Evolutionary conservation across 176 grass and related monocot genomes (phyloP).

Genomic region (Zizania latifolia): DNA sequence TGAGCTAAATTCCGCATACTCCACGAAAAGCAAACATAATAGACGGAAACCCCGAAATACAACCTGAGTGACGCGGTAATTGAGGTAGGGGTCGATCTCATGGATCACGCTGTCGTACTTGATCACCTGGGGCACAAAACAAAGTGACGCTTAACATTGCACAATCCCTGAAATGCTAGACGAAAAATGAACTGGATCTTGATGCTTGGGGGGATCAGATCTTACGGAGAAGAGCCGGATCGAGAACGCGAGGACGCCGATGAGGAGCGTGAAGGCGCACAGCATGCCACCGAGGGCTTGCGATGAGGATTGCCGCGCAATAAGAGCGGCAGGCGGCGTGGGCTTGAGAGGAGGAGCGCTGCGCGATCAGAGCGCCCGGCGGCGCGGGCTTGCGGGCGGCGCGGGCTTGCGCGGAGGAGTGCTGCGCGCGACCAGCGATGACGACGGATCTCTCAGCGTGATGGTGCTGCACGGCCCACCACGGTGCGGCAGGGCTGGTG

Average conservation of each 20-base stretch:
- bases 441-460: no score
- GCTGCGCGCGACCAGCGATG: no score
- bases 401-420: no score
- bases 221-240: constrained; percentile 99
- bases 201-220: constrained; percentile 20
- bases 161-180: neutral
- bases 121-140: constrained; percentile 58
- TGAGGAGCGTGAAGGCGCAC: constrained; percentile 78
- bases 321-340: no score
- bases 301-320: no score
- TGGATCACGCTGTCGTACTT: constrained; percentile 99
- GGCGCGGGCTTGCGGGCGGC: no score
- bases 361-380: no score
- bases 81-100: constrained; percentile 99
- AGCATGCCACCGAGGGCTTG: constrained; percentile 82
- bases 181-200: constrained; percentile 17
- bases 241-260: constrained; percentile 93
- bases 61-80: constrained; percentile 98
- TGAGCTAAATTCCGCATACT: neutral
- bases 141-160: neutral
- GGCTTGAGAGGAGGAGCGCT: no score
- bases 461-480: no score
- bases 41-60: neutral
- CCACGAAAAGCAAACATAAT: neutral
- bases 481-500: no score